A percentile compares a stretch with the other conserved stretches of the same genome.
Conservation (phyloP, 176 grass and related monocot species). For the Paspalum vaginatum region DNA sequence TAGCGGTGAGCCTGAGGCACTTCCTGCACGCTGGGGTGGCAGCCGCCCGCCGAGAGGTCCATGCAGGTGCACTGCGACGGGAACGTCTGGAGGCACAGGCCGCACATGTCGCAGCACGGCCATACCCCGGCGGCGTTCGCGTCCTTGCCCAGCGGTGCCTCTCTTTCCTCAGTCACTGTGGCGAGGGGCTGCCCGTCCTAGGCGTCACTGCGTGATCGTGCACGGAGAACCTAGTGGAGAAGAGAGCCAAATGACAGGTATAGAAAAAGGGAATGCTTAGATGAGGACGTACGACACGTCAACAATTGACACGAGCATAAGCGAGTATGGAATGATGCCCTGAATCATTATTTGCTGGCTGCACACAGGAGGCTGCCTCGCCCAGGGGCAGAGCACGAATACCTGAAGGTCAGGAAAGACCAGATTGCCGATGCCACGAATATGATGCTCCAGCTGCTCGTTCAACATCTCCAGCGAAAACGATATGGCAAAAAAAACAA, state of each 20-base stretch:
- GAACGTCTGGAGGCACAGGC: background rate
- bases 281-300: background rate
- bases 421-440: too few relatives aligned
- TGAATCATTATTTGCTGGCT: background rate
- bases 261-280: background rate
- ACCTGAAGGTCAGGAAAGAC: too few relatives aligned
- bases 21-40: conserved; percentile 31
- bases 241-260: background rate
- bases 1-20: background rate
- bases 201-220: too few relatives aligned
- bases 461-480: too few relatives aligned
- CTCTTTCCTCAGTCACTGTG: too few relatives aligned
- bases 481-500: too few relatives aligned
- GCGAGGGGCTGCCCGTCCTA: too few relatives aligned
- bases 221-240: background rate
- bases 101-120: conserved; percentile 25
- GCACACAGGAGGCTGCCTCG: too few relatives aligned
- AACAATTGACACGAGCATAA: background rate
- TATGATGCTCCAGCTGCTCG: too few relatives aligned
- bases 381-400: too few relatives aligned
- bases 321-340: background rate
- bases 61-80: background rate
- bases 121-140: too few relatives aligned
- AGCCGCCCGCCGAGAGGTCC: background rate
- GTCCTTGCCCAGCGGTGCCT: too few relatives aligned